Percentiles rank a stretch among this genome's conserved stretches.
Conservation (phyloP, 2,329 filamentous ascomycete species). For the Nigrograna mackinnonii region DNA sequence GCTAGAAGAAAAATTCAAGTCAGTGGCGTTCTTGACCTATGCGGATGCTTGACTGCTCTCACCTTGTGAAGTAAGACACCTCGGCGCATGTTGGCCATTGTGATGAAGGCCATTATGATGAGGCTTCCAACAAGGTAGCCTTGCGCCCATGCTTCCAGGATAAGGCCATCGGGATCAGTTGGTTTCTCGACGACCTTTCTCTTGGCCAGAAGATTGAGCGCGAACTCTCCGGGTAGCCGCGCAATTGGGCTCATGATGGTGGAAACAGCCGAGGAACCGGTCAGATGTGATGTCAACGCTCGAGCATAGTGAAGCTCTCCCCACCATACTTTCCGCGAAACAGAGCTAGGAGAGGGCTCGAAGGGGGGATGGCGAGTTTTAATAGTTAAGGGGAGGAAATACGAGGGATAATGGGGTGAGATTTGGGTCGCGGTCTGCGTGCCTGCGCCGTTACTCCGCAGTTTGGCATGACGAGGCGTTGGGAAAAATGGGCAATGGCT, state of each 20-base stretch:
- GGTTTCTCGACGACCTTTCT: conserved; percentile 30
- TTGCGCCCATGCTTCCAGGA: conserved; percentile 45
- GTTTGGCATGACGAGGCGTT: conserved; percentile 26
- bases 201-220: conserved; percentile 14
- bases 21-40: no score
- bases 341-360: not conserved
- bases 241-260: conserved; percentile 11
- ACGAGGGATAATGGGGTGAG: conserved; percentile 10
- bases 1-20: conserved; percentile 20
- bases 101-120: conserved; percentile 53
- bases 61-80: conserved; percentile 53
- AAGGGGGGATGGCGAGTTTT: no score
- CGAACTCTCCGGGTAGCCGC: conserved; percentile 15
- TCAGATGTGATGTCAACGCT: conserved; percentile 23
- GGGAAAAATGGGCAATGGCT: conserved; percentile 16
- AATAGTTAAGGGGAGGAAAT: not conserved
- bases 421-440: conserved; percentile 16
- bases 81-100: conserved; percentile 53
- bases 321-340: conserved; percentile 6
- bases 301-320: conserved; percentile 10
- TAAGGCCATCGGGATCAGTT: conserved; percentile 32
- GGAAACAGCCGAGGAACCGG: conserved; percentile 14
- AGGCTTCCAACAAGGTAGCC: conserved; percentile 46
- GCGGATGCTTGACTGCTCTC: conserved; percentile 9
- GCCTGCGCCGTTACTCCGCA: conserved; percentile 32